These are phyloP conservation scores for Cordyceps farinosa DNA, from an alignment of 2,329 filamentous ascomycete genomes.

Conservation along the genomic window DNA sequence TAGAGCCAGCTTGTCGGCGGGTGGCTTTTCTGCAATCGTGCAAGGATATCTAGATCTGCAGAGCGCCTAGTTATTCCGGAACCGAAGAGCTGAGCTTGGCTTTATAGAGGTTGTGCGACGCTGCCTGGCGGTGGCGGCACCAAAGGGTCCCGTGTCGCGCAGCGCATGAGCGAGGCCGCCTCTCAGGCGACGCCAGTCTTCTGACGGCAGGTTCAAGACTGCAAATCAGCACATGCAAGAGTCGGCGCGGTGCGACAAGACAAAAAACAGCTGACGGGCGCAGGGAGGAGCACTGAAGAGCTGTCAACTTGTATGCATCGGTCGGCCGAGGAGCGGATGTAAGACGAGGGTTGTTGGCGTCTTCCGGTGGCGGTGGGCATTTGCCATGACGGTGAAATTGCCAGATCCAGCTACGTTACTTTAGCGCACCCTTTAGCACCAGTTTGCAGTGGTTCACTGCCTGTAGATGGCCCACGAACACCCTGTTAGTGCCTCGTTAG, in stretches of 20 bases:
- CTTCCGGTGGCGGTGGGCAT: background rate
- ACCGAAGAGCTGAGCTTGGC: background rate
- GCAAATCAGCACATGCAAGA: conserved; percentile 7
- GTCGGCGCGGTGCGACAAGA: background rate
- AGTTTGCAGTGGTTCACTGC: background rate
- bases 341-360: background rate
- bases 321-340: background rate
- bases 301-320: background rate
- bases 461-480: background rate
- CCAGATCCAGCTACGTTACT: background rate
- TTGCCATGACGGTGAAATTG: background rate
- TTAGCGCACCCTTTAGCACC: background rate
- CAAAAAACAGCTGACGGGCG: conserved; percentile 1
- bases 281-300: background rate
- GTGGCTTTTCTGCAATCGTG: background rate
- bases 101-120: conserved; percentile 6
- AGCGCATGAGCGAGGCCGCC: conserved; percentile 3
- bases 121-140: background rate
- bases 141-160: conserved; percentile 8
- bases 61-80: background rate
- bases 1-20: conserved; percentile 41
- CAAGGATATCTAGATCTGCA: background rate
- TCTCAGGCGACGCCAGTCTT: conserved; percentile 14
- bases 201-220: conserved; percentile 4
- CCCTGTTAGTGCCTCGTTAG: background rate